phyloP scores from a whole-genome alignment of 345 rosid species.

The Syzygium oleosum region DNA sequence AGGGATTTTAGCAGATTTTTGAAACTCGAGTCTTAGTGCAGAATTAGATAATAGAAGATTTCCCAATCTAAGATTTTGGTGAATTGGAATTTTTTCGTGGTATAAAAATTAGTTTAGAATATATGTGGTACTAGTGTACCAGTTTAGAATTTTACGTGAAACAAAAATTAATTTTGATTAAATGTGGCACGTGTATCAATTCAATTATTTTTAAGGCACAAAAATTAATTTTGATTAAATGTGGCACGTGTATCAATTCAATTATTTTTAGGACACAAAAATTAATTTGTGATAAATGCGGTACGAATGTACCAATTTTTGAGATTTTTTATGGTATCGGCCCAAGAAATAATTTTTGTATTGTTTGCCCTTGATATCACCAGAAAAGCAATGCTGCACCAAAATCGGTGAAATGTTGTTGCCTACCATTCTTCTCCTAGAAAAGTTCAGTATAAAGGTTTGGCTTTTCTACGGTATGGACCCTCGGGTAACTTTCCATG shows the following conservation, averaged over 20 bases:
- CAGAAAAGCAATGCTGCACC: background rate
- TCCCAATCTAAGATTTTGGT: background rate
- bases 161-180: background rate
- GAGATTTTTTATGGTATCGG: background rate
- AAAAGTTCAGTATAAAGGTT: background rate
- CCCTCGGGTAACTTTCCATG: background rate
- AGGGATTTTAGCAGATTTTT: background rate
- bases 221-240: background rate
- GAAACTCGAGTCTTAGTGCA: background rate
- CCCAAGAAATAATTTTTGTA: background rate
- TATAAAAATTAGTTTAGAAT: too few species aligned
- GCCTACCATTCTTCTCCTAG: background rate
- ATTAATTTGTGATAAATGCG: too few species aligned
- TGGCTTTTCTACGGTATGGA: background rate
- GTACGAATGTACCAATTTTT: too few species aligned
- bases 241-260: fast-evolving
- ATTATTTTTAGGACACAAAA: too few species aligned
- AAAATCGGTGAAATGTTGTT: background rate
- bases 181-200: fast-evolving
- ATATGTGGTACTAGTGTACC: background rate
- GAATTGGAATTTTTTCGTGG: background rate
- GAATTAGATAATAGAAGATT: background rate
- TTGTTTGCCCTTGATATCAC: background rate
- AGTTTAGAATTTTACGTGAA: fast-evolving
- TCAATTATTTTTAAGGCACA: background rate